Evolutionary conservation across 805 yeast genomes (phyloP).

Genomic region (Candida peoriensis): DNA sequence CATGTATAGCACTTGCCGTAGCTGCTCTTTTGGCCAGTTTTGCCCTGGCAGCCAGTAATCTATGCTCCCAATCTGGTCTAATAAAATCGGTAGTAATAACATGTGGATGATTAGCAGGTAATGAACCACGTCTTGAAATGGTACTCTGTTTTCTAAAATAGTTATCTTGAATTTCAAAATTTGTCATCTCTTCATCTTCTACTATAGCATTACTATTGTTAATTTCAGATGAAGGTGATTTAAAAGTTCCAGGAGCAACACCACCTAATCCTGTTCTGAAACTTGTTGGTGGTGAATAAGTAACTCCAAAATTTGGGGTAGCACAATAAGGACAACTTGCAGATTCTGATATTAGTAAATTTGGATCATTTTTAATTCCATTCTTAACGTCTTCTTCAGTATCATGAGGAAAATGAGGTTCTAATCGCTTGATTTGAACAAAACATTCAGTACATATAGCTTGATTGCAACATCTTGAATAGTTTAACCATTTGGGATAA

Average conservation of each 20-base stretch:
- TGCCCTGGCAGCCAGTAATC: conserved; percentile 64
- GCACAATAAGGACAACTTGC: conserved; percentile 95
- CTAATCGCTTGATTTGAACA: conserved; percentile 87
- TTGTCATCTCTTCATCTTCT: conserved; percentile 9
- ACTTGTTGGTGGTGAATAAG: conserved; percentile 59
- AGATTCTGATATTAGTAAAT: conserved; percentile 74
- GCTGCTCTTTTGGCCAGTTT: conserved; percentile 84
- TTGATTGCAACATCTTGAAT: conserved; percentile 85
- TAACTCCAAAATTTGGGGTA: conserved; percentile 76
- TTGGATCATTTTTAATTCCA: conserved; percentile 39
- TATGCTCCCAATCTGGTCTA: conserved; percentile 90
- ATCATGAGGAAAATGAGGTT: conserved; percentile 92
- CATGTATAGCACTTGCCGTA: conserved; percentile 91
- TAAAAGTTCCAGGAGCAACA: conserved; percentile 41
- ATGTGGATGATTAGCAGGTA: conserved; percentile 61
- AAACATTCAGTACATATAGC: conserved; percentile 96
- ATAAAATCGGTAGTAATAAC: conserved; percentile 79
- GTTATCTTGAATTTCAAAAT: conserved; percentile 12
- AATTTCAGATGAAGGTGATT: conserved; percentile 8
- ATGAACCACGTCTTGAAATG: conserved; percentile 40
- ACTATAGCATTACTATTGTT: conserved; percentile 3
- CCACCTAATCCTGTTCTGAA: conserved; percentile 56
- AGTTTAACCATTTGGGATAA: conserved; percentile 73
- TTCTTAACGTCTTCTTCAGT: conserved; percentile 32
- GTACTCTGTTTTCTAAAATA: conserved; percentile 13